These are phyloP conservation scores for Chondrus crispus DNA, from an alignment of 23 red algal genomes.

Conservation along the genomic window DNA sequence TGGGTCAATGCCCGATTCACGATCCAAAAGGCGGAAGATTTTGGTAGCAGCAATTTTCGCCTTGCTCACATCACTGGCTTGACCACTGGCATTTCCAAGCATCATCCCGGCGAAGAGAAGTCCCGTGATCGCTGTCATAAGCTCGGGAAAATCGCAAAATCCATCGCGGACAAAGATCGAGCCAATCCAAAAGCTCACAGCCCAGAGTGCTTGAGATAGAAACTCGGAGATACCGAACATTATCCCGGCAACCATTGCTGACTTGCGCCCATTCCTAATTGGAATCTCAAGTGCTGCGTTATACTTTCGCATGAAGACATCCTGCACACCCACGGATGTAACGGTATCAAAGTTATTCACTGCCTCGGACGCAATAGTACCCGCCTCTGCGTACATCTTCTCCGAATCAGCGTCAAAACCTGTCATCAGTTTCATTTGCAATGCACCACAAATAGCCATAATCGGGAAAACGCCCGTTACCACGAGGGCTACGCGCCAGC, in stretches of 20 bases:
- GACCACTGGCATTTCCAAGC: conserved; percentile 78
- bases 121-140: conserved; percentile 68
- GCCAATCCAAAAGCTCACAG: conserved; percentile 85
- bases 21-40: conserved; percentile 86
- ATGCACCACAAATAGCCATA: conserved; percentile 56
- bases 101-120: conserved; percentile 86
- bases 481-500: conserved; percentile 77
- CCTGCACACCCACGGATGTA: conserved; percentile 67
- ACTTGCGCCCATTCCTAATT: conserved; percentile 31
- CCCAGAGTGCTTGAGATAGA: conserved; percentile 64
- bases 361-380: conserved; percentile 74
- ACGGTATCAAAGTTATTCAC: conserved; percentile 86
- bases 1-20: conserved; percentile 73
- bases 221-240: conserved; percentile 74
- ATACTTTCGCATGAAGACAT: conserved; percentile 70
- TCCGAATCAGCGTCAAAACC: conserved; percentile 75
- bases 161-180: conserved; percentile 56
- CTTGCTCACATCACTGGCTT: conserved; percentile 73
- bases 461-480: conserved; percentile 76
- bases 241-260: conserved; percentile 60
- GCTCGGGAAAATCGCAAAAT: conserved; percentile 39
- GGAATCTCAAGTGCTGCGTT: conserved; percentile 50
- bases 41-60: conserved; percentile 76
- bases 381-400: conserved; percentile 52
- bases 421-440: conserved; percentile 91